Conservation (phyloP, 2,329 filamentous ascomycete genomes). For the Venturiaceae sp. region DNA sequence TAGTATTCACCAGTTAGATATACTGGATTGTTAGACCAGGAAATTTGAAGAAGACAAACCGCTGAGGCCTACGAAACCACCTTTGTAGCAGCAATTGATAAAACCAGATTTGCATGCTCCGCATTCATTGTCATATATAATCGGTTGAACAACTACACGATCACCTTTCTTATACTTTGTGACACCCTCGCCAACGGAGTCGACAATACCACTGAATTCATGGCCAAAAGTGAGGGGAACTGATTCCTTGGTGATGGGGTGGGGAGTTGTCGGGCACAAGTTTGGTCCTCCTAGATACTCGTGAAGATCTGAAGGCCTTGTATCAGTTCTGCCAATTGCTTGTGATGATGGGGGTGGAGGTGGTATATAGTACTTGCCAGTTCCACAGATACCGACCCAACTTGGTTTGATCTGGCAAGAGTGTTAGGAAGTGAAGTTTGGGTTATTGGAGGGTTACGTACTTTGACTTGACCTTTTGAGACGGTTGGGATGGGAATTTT, state of each 20-base stretch:
- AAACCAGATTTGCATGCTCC: conserved; percentile 41
- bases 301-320: conserved; percentile 26
- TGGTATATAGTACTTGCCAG: conserved; percentile 15
- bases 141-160: conserved; percentile 60
- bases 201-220: conserved; percentile 42
- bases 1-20: conserved; percentile 4
- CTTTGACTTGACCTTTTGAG: conserved; percentile 31
- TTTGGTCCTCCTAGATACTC: conserved; percentile 39
- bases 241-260: conserved; percentile 43
- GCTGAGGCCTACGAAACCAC: conserved; percentile 43
- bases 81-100: conserved; percentile 45
- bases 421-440: background rate
- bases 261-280: conserved; percentile 40
- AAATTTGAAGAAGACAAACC: conserved; percentile 18
- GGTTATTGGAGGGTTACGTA: background rate
- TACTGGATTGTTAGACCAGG: too few species aligned
- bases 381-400: conserved; percentile 33
- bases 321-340: background rate
- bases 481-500: conserved; percentile 29
- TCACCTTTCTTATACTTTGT: conserved; percentile 34
- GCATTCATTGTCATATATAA: conserved; percentile 45
- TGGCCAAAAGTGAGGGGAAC: conserved; percentile 34
- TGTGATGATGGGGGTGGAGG: background rate
- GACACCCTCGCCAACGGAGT: conserved; percentile 33
- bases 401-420: conserved; percentile 25